phyloP scores from a whole-genome alignment of 257 asterid genomes.

The Rhazya stricta region DNA sequence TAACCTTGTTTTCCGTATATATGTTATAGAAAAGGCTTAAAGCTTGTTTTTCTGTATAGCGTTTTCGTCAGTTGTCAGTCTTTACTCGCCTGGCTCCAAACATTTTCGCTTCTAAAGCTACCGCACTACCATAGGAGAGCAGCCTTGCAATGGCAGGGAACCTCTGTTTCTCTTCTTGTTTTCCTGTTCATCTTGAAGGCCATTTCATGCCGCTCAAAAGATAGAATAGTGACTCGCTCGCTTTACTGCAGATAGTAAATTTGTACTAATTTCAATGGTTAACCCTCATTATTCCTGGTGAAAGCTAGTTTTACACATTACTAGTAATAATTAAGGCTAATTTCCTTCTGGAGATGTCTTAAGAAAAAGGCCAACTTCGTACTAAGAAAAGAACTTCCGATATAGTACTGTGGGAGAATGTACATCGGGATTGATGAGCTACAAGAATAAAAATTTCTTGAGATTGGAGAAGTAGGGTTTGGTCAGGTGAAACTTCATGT shows the following conservation, averaged over 20 bases:
- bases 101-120: neutral
- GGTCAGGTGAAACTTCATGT: slow-evolving; percentile 19
- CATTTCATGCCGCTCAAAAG: too few species aligned
- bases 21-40: too few species aligned
- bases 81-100: neutral
- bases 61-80: neutral
- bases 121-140: neutral
- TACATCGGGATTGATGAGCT: slow-evolving; percentile 9
- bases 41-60: neutral
- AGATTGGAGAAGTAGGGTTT: slow-evolving; percentile 16
- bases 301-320: too few species aligned
- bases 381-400: too few species aligned
- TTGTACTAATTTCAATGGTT: too few species aligned
- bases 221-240: too few species aligned
- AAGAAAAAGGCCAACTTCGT: too few species aligned
- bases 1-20: neutral
- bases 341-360: too few species aligned
- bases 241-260: too few species aligned
- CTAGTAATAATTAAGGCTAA: too few species aligned
- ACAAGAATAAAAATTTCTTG: neutral
- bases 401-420: neutral
- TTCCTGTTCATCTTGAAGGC: neutral
- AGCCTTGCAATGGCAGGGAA: neutral
- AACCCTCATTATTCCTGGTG: too few species aligned
- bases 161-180: neutral